phyloP scores from a whole-genome alignment of 352 stramenopile species.

The Bremia lactucae region DNA sequence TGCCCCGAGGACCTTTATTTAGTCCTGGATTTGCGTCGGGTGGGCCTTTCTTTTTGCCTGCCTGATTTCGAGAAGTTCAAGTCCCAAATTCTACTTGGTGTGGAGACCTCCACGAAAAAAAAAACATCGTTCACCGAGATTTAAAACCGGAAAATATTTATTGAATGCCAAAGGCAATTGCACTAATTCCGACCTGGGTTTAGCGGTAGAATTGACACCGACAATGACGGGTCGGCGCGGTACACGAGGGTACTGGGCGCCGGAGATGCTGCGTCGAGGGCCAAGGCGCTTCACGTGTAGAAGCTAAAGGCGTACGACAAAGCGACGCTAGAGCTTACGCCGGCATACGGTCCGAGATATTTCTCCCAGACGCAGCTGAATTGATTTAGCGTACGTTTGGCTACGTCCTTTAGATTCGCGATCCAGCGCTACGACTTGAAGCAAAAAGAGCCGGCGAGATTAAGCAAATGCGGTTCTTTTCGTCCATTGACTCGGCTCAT shows the following conservation, averaged over 20 bases:
- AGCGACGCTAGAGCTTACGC: slow-evolving; percentile 64
- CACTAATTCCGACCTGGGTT: slow-evolving; percentile 92
- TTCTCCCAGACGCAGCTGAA: slow-evolving; percentile 68
- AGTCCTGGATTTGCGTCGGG: slow-evolving; percentile 93
- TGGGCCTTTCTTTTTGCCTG: slow-evolving; percentile 79
- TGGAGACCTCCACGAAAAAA: slow-evolving; percentile 84
- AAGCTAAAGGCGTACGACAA: slow-evolving; percentile 85
- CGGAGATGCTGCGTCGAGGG: slow-evolving; percentile 94
- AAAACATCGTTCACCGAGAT: slow-evolving; percentile 87
- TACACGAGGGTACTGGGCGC: slow-evolving; percentile 89
- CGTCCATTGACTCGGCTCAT: slow-evolving; percentile 53
- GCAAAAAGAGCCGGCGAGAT: slow-evolving; percentile 63
- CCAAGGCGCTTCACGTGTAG: slow-evolving; percentile 87
- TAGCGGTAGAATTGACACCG: slow-evolving; percentile 91
- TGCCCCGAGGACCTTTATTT: slow-evolving; percentile 92
- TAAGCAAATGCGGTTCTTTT: slow-evolving; percentile 75
- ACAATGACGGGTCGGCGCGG: slow-evolving; percentile 63
- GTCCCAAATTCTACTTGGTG: slow-evolving; percentile 67
- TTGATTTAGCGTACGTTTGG: slow-evolving; percentile 58
- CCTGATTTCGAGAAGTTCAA: slow-evolving; percentile 54
- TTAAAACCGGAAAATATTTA: slow-evolving; percentile 87
- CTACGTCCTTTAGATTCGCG: slow-evolving; percentile 40
- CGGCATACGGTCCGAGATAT: slow-evolving; percentile 68
- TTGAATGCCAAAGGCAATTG: slow-evolving; percentile 91
- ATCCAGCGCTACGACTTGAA: slow-evolving; percentile 59